Percentiles rank a stretch among this genome's conserved stretches.
Conservation (phyloP, 495 filamentous ascomycete genomes). For the Monascus purpureus region DNA sequence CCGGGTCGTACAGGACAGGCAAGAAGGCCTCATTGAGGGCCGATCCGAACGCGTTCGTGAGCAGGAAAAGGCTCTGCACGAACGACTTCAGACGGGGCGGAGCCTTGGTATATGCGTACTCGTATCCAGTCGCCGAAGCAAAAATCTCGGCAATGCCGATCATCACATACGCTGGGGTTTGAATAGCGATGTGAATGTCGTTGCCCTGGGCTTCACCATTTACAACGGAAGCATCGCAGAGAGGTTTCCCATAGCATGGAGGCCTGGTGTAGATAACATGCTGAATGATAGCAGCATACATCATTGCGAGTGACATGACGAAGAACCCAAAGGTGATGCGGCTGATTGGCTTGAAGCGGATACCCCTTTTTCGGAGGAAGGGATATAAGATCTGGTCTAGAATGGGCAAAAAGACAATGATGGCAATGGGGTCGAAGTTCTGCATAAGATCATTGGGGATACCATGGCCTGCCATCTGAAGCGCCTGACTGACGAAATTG, state of each 20-base stretch:
- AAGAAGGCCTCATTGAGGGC: conserved; percentile 59
- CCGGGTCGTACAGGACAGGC: conserved; percentile 48
- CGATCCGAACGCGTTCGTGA: conserved; percentile 54
- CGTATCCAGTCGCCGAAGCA: conserved; percentile 47
- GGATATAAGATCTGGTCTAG: conserved; percentile 60
- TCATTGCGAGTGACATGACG: conserved; percentile 45
- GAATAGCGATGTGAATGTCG: conserved; percentile 48
- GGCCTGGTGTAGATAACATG: conserved; percentile 55
- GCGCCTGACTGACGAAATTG: conserved; percentile 66
- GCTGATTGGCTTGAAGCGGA: conserved; percentile 61
- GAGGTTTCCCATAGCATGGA: conserved; percentile 37
- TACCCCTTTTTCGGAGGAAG: conserved; percentile 40
- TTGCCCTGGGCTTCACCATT: conserved; percentile 14
- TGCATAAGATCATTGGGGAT: conserved; percentile 68
- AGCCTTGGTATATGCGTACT: conserved; percentile 71
- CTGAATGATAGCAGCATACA: conserved; percentile 51
- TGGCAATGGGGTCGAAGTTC: conserved; percentile 62
- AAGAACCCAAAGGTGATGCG: conserved; percentile 58
- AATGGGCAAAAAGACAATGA: conserved; percentile 71
- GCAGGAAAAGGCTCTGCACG: conserved; percentile 52
- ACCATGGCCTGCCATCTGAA: conserved; percentile 52
- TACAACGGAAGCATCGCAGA: conserved; percentile 29
- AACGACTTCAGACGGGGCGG: conserved; percentile 65
- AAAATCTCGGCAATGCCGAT: conserved; percentile 65
- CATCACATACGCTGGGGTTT: conserved; percentile 49